Evolutionary conservation across 768 basidiomycete genomes (phyloP).

Genomic region (Leucosporidium yakuticum): DNA sequence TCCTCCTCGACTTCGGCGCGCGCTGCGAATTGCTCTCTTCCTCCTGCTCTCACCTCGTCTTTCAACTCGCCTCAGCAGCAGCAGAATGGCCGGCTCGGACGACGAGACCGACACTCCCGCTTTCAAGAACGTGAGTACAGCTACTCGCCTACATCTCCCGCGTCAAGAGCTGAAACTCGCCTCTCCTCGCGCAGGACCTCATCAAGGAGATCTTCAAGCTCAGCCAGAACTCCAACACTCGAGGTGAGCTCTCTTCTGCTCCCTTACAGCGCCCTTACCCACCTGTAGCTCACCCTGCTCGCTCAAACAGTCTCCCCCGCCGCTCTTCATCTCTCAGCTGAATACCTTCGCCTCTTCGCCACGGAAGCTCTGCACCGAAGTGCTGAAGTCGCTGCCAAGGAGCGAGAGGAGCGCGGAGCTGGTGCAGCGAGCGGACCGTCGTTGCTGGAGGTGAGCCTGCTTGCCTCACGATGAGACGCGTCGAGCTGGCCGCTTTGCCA

Average conservation of each 20-base stretch:
- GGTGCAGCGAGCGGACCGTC: not conserved
- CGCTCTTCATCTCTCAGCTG: constrained; percentile 23
- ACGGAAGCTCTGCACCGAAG: constrained; percentile 26
- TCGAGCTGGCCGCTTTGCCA: too few species aligned
- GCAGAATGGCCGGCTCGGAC: too few species aligned
- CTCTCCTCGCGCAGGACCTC: not conserved
- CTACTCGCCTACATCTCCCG: too few species aligned
- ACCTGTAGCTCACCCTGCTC: not conserved
- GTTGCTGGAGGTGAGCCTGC: constrained; percentile 24
- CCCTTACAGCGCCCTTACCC: not conserved
- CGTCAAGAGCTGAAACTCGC: too few species aligned
- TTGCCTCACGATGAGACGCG: not conserved
- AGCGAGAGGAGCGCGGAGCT: not conserved
- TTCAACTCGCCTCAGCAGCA: too few species aligned
- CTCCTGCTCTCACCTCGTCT: too few species aligned
- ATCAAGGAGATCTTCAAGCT: not conserved
- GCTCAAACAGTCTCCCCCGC: constrained; percentile 16
- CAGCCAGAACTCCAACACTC: not conserved
- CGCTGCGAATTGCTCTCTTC: too few species aligned
- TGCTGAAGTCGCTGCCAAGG: constrained; percentile 14
- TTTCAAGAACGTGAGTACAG: too few species aligned
- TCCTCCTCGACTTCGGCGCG: too few species aligned
- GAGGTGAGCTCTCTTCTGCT: not conserved
- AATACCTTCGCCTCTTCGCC: constrained; percentile 26
- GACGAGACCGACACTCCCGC: too few species aligned